Percentiles rank a stretch among this genome's conserved stretches.
These are phyloP conservation scores for Talaromyces liani DNA, from an alignment of 495 filamentous ascomycete species.

Conservation along the genomic window DNA sequence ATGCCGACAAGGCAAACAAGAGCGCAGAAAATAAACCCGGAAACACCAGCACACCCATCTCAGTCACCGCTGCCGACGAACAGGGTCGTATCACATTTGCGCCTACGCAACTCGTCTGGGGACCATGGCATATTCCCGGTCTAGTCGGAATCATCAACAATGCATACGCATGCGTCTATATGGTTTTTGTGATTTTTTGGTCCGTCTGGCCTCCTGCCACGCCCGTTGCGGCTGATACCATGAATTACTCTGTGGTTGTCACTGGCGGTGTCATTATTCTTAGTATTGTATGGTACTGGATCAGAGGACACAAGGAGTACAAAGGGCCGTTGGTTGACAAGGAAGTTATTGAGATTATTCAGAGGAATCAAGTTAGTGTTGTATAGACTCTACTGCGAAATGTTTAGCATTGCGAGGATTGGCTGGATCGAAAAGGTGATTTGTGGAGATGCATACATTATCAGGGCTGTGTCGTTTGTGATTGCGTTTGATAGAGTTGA, in stretches of 20 bases:
- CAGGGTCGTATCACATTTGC: slow-evolving; percentile 9
- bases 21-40: background rate
- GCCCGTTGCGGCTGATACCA: slow-evolving; percentile 31
- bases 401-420: background rate
- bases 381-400: background rate
- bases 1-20: background rate
- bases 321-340: slow-evolving; percentile 20
- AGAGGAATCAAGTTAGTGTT: background rate
- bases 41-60: background rate
- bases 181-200: slow-evolving; percentile 34
- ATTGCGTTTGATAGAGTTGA: background rate
- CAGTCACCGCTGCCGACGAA: background rate
- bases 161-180: slow-evolving; percentile 13
- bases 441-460: background rate
- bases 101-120: slow-evolving; percentile 8
- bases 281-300: slow-evolving; percentile 25
- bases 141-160: slow-evolving; percentile 10
- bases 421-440: background rate
- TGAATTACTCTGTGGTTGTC: slow-evolving; percentile 45
- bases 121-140: slow-evolving; percentile 8
- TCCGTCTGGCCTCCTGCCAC: slow-evolving; percentile 32
- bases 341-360: slow-evolving; percentile 9
- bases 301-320: slow-evolving; percentile 21
- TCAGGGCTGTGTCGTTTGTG: background rate
- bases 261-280: slow-evolving; percentile 29